These are phyloP conservation scores for Malassezia cuniculi DNA, from an alignment of 1,284 basidiomycete genomes.

Conservation along the genomic window DNA sequence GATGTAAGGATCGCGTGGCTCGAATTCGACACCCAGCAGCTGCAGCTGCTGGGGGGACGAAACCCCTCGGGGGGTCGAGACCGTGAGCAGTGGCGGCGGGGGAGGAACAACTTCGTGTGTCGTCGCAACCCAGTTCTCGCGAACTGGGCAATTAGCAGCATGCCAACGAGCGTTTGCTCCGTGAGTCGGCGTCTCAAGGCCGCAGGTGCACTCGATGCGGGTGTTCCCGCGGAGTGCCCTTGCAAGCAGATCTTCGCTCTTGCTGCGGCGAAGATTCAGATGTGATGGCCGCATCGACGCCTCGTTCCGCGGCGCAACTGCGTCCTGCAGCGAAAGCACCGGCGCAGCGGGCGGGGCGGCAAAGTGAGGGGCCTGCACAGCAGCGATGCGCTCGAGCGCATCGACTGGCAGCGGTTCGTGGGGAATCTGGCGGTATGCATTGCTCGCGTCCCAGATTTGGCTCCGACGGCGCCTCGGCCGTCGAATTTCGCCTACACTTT, in stretches of 20 bases:
- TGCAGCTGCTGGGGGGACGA: constrained; percentile 5
- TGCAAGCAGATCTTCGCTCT: constrained; percentile 12
- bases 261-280: constrained; percentile 7
- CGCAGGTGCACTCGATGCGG: no score
- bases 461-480: constrained; percentile 4
- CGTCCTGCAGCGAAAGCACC: constrained; percentile 9
- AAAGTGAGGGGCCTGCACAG: no score
- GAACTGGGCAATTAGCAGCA: constrained; percentile 8
- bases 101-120: constrained; percentile 2
- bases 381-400: no score
- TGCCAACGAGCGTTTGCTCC: constrained; percentile 3
- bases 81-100: constrained; percentile 10
- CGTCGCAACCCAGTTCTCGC: constrained; percentile 5
- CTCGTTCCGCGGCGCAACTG: neutral
- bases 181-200: constrained; percentile 2
- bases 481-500: no score
- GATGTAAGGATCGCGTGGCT: neutral
- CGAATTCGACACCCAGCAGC: constrained; percentile 4
- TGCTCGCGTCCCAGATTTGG: constrained; percentile 11
- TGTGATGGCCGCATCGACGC: neutral
- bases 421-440: constrained; percentile 3
- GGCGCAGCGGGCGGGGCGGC: constrained; percentile 5
- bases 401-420: neutral
- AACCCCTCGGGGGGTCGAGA: constrained; percentile 11
- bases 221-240: constrained; percentile 7